Conservation (phyloP, 805 yeast genomes). For the Saccharomycopsis schoenii region DNA sequence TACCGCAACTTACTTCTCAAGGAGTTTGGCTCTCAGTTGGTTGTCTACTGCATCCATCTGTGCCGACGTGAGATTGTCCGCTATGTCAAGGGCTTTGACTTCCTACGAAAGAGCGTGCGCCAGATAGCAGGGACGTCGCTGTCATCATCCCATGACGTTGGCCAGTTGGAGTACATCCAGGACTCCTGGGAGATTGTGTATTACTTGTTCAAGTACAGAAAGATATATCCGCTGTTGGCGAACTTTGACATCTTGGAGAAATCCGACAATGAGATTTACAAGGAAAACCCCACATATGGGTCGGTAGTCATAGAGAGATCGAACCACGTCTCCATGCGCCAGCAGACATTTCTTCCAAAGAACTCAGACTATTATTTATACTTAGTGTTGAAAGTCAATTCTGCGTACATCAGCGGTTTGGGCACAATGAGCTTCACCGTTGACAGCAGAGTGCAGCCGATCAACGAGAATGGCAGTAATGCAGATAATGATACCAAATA, state of each 20-base stretch:
- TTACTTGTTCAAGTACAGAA: constrained; percentile 39
- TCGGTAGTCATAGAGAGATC: constrained; percentile 8
- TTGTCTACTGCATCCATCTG: constrained; percentile 7
- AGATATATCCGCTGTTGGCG: constrained; percentile 40
- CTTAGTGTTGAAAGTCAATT: constrained; percentile 16
- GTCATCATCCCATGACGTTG: constrained; percentile 1
- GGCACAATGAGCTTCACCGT: constrained; percentile 51
- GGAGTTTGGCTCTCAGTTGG: constrained; percentile 31
- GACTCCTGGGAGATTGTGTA: constrained; percentile 40
- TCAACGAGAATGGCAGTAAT: constrained; percentile 19
- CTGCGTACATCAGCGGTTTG: constrained; percentile 29
- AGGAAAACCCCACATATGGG: constrained; percentile 2
- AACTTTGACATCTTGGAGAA: constrained; percentile 28
- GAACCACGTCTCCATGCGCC: constrained; percentile 14
- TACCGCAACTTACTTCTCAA: constrained; percentile 31
- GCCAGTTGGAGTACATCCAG: constrained; percentile 18
- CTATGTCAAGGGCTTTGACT: constrained; percentile 33
- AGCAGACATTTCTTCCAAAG: constrained; percentile 15
- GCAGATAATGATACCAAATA: constrained; percentile 19
- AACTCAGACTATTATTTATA: constrained; percentile 19
- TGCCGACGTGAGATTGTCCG: not conserved
- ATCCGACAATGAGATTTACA: constrained; percentile 7
- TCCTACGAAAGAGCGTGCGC: constrained; percentile 19
- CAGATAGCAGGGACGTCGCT: not conserved
- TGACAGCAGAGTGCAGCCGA: constrained; percentile 19